Percentiles rank a stretch among this genome's conserved stretches.
phyloP scores from a whole-genome alignment of 805 yeast species.

The Lipomyces yamadae region DNA sequence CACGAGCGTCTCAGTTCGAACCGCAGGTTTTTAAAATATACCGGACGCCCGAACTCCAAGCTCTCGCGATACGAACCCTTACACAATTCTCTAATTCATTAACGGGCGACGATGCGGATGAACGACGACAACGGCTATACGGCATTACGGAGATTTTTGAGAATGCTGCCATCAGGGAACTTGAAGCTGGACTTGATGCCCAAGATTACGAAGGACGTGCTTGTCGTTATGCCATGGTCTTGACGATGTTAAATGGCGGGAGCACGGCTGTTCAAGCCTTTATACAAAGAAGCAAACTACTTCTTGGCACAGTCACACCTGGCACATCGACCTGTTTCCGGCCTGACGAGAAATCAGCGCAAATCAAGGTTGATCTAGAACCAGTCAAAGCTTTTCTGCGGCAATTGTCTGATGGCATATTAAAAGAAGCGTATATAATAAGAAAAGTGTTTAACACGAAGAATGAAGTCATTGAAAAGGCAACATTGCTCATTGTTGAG shows the following conservation, averaged over 20 bases:
- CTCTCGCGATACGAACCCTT: constrained; percentile 52
- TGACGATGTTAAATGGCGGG: constrained; percentile 46
- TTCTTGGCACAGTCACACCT: constrained; percentile 22
- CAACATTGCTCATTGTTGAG: constrained; percentile 54
- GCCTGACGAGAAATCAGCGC: constrained; percentile 17
- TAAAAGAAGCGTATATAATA: constrained; percentile 49
- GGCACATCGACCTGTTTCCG: constrained; percentile 23
- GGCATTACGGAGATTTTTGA: constrained; percentile 71
- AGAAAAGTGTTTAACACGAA: constrained; percentile 53
- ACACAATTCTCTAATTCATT: constrained; percentile 46
- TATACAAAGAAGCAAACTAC: constrained; percentile 38
- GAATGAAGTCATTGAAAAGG: constrained; percentile 48
- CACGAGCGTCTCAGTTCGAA: constrained; percentile 48
- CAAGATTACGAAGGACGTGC: constrained; percentile 51
- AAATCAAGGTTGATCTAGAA: constrained; percentile 34
- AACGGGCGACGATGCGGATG: constrained; percentile 46
- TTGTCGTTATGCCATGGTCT: constrained; percentile 45
- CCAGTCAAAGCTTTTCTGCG: constrained; percentile 34
- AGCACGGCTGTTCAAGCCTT: constrained; percentile 44
- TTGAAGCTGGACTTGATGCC: constrained; percentile 60
- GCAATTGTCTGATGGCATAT: constrained; percentile 48
- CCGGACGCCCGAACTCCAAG: constrained; percentile 59
- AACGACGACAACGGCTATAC: constrained; percentile 50
- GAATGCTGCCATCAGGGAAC: constrained; percentile 69
- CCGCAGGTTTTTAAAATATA: constrained; percentile 55